Percentiles rank a stretch among this genome's conserved stretches.
Evolutionary conservation across 2,329 filamentous ascomycete species (phyloP).

Genomic region (Neofusicoccum laricinum): DNA sequence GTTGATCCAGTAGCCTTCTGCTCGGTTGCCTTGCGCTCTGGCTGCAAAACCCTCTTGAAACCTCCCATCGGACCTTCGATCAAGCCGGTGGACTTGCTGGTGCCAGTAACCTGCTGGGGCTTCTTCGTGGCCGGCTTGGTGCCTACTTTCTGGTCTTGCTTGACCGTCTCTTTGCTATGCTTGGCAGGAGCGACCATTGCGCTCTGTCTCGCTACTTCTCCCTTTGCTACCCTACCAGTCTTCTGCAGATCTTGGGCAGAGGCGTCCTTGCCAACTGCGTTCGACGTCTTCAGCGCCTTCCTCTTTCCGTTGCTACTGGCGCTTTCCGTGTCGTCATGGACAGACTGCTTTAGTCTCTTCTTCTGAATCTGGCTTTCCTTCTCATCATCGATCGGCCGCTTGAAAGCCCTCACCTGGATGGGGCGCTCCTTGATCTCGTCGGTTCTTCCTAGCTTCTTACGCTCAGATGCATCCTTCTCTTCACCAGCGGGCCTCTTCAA

Average conservation of each 20-base stretch:
- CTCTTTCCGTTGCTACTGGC: slow-evolving; percentile 8
- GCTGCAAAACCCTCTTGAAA: background rate
- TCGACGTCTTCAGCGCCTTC: slow-evolving; percentile 37
- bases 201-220: background rate
- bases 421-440: slow-evolving; percentile 26
- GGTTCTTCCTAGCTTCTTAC: slow-evolving; percentile 45
- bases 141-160: background rate
- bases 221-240: slow-evolving; percentile 29
- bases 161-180: slow-evolving; percentile 23
- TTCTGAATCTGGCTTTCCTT: slow-evolving; percentile 17
- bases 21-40: background rate
- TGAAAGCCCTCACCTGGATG: slow-evolving; percentile 26
- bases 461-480: slow-evolving; percentile 45
- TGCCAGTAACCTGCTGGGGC: background rate
- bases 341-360: background rate
- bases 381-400: slow-evolving; percentile 27
- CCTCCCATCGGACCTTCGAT: background rate
- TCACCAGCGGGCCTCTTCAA: slow-evolving; percentile 18
- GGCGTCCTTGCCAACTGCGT: slow-evolving; percentile 46
- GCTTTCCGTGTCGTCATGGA: background rate
- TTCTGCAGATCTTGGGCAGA: slow-evolving; percentile 41
- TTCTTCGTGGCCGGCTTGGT: slow-evolving; percentile 18
- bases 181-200: slow-evolving; percentile 11
- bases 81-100: background rate
- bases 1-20: background rate